Evolutionary conservation across 495 filamentous ascomycete genomes (phyloP), one percentile per base, ranked within the genome.

Genomic region (Lichenothelia convexa): DNA sequence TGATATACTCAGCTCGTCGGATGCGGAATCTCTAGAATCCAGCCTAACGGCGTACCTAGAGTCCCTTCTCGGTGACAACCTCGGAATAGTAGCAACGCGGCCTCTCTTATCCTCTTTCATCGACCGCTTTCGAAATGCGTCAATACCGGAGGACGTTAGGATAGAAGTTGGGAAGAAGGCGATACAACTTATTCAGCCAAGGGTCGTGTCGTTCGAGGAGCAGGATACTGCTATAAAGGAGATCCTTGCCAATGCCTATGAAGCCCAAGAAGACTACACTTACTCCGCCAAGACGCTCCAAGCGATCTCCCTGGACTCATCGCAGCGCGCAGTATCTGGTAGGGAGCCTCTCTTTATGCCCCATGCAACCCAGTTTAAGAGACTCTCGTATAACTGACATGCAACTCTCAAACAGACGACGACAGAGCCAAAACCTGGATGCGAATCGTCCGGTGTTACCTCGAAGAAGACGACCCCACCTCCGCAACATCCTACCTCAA

Each of bases 391-490:
- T n/a, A n/a, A n/a, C n/a, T n/a, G n/a, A n/a, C n/a, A n/a, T n/a
- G n/a, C n/a, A n/a, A n/a, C n/a, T n/a, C n/a, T n/a, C n/a, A n/a
- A n/a, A n/a, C n/a, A n/a, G n/a, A 80, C 53, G 65, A 79, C 37
- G 75, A 81, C 36, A 84, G 84, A 53, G 78, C 80, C 3, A 60
- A 59, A 19, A 66, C 92, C 30, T 94, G 85, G 78, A 79, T 95
- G 34, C 78, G 91, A 32, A 95, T 97, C 51, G 84, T 89, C 55
- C 73, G 91, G 35, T 76, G 89, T 56, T 86, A 89, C 54, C 70
- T 97, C 31, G 91, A 95, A 59, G 85, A 83, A 31, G 91, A 93
- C 52, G 85, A 97, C 49, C 80, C 79, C 17, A 89, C 77, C 2
- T 65, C 62, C 12, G 89, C 91, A 17, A 82, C 89, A 48, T 68